A percentile compares a stretch with the other conserved stretches of the same genome.
Evolutionary conservation across 192 early-diverging fungal species (phyloP).

Genomic region (Funneliformis mosseae): DNA sequence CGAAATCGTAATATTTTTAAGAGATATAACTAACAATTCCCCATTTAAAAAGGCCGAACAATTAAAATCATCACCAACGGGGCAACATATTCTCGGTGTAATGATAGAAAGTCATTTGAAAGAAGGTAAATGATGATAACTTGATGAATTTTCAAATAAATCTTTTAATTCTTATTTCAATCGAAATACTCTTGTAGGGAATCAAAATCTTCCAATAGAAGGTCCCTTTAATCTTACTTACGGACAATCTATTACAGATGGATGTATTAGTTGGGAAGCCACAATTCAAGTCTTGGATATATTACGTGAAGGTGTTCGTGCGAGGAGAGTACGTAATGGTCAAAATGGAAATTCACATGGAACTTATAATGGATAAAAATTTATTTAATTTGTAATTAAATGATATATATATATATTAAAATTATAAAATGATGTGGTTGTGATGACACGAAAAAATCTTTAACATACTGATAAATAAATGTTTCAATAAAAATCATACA

Average conservation of each 20-base stretch:
- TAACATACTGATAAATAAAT: too few species aligned
- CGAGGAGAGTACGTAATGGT: slow-evolving; percentile 53
- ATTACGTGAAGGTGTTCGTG: slow-evolving; percentile 72
- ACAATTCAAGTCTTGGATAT: slow-evolving; percentile 78
- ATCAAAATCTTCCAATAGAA: slow-evolving; percentile 72
- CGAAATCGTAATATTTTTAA: not conserved
- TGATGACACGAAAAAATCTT: too few species aligned
- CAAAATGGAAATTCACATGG: slow-evolving; percentile 5
- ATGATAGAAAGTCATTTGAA: slow-evolving; percentile 95
- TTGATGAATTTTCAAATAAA: not conserved
- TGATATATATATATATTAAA: too few species aligned
- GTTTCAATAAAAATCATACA: too few species aligned
- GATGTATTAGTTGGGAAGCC: slow-evolving; percentile 90
- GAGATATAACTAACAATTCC: not conserved
- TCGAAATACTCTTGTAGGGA: slow-evolving; percentile 31
- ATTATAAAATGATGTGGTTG: too few species aligned
- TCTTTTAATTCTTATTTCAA: not conserved
- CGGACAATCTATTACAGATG: slow-evolving; percentile 91
- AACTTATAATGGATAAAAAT: slow-evolving; percentile 1
- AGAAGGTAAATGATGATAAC: slow-evolving; percentile 60
- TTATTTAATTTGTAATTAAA: too few species aligned
- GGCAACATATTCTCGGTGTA: slow-evolving; percentile 84
- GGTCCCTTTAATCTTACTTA: slow-evolving; percentile 78
- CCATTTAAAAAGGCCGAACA: slow-evolving; percentile 17
- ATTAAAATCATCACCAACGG: slow-evolving; percentile 36